A percentile compares a stretch with the other conserved stretches of the same genome.
These are phyloP conservation scores for Colletotrichum australisinense DNA, from an alignment of 2,329 filamentous ascomycete genomes.

Conservation along the genomic window DNA sequence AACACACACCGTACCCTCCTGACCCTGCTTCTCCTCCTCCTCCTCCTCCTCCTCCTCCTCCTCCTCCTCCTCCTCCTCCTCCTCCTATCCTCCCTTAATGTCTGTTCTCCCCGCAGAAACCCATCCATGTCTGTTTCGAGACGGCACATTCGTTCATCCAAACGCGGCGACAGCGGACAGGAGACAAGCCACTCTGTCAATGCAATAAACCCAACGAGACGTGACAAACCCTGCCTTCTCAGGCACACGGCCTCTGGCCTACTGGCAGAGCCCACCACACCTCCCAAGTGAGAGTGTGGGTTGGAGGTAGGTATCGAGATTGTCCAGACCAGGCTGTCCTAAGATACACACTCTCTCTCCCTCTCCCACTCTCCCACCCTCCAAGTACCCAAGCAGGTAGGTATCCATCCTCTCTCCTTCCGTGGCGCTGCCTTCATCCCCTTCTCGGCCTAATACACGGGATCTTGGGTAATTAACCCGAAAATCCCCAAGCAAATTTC, in stretches of 20 bases:
- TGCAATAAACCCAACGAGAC: slow-evolving; percentile 4
- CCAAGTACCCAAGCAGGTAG: not conserved
- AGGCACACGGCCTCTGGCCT: not conserved
- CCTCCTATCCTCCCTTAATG: not conserved
- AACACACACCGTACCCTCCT: not conserved
- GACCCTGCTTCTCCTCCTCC: too few species aligned
- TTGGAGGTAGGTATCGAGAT: not conserved
- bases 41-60: too few species aligned
- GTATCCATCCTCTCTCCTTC: not conserved
- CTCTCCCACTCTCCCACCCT: not conserved
- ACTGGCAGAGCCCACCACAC: slow-evolving; percentile 17
- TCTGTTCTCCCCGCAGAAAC: not conserved
- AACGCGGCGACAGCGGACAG: slow-evolving; percentile 21
- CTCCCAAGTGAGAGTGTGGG: slow-evolving; percentile 6
- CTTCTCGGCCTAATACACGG: slow-evolving; percentile 12
- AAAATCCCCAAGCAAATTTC: slow-evolving; percentile 14
- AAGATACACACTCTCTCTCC: not conserved
- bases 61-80: too few species aligned
- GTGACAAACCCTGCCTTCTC: not conserved
- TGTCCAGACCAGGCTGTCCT: slow-evolving; percentile 1
- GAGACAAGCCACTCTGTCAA: slow-evolving; percentile 19
- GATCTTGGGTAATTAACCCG: slow-evolving; percentile 19
- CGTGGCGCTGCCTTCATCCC: not conserved
- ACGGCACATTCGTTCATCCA: slow-evolving; percentile 34
- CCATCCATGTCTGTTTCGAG: slow-evolving; percentile 12